phyloP scores from a whole-genome alignment of 306 rosid genomes.

The Dalbergia oliveri region DNA sequence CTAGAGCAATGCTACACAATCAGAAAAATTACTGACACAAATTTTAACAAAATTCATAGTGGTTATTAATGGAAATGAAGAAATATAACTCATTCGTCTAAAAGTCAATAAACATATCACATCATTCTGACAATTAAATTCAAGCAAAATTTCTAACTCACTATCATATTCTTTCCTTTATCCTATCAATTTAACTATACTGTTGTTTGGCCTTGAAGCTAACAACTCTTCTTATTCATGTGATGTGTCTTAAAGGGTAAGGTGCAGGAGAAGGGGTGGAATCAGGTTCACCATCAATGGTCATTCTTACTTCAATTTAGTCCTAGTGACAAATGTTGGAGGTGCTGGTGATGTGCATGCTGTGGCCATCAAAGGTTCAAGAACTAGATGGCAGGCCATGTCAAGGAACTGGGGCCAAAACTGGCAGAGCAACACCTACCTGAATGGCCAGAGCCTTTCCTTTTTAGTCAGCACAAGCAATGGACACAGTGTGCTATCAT shows the following conservation, averaged over 20 bases:
- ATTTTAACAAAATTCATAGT: too few relatives aligned
- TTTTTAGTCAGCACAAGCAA: slow-evolving; percentile 55
- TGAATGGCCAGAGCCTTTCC: slow-evolving; percentile 62
- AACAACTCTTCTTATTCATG: neutral
- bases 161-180: too few relatives aligned
- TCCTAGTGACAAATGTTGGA: slow-evolving; percentile 61
- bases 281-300: slow-evolving; percentile 62
- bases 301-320: slow-evolving; percentile 63
- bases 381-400: slow-evolving; percentile 62
- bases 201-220: slow-evolving; percentile 5
- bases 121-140: too few relatives aligned
- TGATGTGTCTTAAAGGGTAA: slow-evolving; percentile 50
- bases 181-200: neutral
- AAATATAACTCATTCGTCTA: too few relatives aligned
- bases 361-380: slow-evolving; percentile 60
- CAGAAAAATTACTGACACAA: too few relatives aligned
- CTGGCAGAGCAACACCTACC: slow-evolving; percentile 56
- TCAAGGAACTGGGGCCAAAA: slow-evolving; percentile 60
- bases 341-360: slow-evolving; percentile 65
- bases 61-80: too few relatives aligned
- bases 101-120: too few relatives aligned
- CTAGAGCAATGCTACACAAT: too few relatives aligned
- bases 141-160: too few relatives aligned
- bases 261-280: slow-evolving; percentile 59
- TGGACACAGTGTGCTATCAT: slow-evolving; percentile 51